These are phyloP conservation scores for Coemansia sp. DNA, from an alignment of 192 early-diverging fungal species.

Conservation along the genomic window DNA sequence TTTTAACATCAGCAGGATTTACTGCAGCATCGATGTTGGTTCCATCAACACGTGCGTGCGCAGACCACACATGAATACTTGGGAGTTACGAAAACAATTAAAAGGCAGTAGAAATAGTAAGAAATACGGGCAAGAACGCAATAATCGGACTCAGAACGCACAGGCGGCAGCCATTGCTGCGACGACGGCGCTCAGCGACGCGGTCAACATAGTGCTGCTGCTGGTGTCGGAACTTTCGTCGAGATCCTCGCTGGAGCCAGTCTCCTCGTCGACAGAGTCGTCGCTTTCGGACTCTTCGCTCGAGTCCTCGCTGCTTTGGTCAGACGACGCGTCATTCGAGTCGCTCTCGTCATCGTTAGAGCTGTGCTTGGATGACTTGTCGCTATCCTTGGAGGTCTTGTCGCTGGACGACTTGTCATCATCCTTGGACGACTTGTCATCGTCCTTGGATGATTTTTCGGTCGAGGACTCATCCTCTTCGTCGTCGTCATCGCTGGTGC, in stretches of 20 bases:
- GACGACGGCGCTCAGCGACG: conserved; percentile 24
- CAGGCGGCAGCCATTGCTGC: conserved; percentile 34
- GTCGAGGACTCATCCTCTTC: too few relatives aligned
- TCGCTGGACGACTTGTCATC: conserved; percentile 3
- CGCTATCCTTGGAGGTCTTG: conserved; percentile 1
- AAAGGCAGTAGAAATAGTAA: too few relatives aligned
- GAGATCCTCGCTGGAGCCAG: conserved; percentile 4
- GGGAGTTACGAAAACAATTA: too few relatives aligned
- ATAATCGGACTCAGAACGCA: conserved; percentile 21
- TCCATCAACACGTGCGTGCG: not conserved
- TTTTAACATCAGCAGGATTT: not conserved
- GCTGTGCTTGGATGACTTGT: not conserved
- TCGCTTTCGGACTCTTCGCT: not conserved
- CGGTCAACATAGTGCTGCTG: conserved; percentile 19
- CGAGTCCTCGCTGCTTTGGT: conserved; percentile 1
- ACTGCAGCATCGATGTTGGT: not conserved
- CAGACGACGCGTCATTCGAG: not conserved
- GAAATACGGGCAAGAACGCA: not conserved
- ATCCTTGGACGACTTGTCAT: not conserved
- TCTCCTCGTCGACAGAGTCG: conserved; percentile 9
- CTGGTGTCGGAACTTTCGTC: conserved; percentile 11
- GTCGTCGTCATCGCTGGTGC: too few relatives aligned
- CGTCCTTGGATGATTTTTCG: not conserved
- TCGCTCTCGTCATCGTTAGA: conserved; percentile 4
- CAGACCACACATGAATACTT: too few relatives aligned